These are phyloP conservation scores for Hortiboletus campestris DNA, from an alignment of 768 basidiomycete genomes.

Conservation along the genomic window DNA sequence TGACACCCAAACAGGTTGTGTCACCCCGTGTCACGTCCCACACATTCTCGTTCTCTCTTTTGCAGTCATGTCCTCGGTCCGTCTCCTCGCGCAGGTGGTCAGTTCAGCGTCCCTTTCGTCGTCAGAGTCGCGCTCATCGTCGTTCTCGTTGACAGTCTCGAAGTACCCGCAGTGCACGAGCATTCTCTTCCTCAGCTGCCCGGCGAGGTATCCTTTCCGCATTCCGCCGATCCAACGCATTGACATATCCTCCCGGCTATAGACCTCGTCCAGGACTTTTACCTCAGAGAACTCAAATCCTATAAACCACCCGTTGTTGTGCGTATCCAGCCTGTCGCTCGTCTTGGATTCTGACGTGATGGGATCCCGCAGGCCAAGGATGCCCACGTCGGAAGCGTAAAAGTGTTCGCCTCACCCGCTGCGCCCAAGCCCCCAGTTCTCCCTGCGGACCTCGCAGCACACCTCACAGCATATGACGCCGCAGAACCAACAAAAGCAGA, in stretches of 20 bases:
- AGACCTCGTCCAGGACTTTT: constrained; percentile 94
- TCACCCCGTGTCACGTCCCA: constrained; percentile 40
- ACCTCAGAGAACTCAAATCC: constrained; percentile 82
- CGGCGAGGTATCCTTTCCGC: constrained; percentile 57
- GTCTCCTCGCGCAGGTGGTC: constrained; percentile 57
- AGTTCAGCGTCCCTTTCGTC: constrained; percentile 3
- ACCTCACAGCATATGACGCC: constrained; percentile 83
- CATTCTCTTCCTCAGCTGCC: constrained; percentile 58
- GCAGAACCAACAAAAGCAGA: constrained; percentile 64
- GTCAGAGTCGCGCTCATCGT: constrained; percentile 10
- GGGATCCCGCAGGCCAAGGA: constrained; percentile 68
- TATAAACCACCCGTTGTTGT: constrained; percentile 81
- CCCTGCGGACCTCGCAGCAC: constrained; percentile 82
- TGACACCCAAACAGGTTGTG: constrained; percentile 25
- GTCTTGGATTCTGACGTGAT: neutral
- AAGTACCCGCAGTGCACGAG: constrained; percentile 48
- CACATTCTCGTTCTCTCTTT: constrained; percentile 42
- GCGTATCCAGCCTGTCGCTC: constrained; percentile 31
- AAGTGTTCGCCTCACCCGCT: constrained; percentile 73
- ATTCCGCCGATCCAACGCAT: constrained; percentile 24
- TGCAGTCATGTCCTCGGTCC: constrained; percentile 57
- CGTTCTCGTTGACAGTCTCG: constrained; percentile 32
- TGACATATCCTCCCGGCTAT: constrained; percentile 7
- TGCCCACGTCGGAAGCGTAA: constrained; percentile 86
- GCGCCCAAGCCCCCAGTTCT: constrained; percentile 73